Percentiles rank a stretch among this genome's conserved stretches.
These are phyloP conservation scores for Cercospora janseana DNA, from an alignment of 2,329 filamentous ascomycete species.

Conservation along the genomic window DNA sequence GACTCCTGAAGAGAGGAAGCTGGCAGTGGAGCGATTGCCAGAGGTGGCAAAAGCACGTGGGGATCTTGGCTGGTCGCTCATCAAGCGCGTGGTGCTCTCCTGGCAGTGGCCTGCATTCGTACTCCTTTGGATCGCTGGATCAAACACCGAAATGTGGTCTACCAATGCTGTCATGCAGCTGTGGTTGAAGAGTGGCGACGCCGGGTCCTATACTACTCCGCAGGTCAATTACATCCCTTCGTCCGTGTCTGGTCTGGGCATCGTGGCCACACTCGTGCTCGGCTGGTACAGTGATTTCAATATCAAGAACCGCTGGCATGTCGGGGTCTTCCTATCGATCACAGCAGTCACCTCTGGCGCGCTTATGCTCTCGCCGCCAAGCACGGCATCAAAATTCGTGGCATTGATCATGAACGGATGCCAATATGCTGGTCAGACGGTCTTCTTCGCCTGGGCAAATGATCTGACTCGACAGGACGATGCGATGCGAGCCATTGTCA, in stretches of 20 bases:
- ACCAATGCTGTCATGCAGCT: constrained; percentile 33
- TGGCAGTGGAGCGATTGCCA: constrained; percentile 29
- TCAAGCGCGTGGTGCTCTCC: constrained; percentile 27
- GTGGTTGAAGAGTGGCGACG: constrained; percentile 22
- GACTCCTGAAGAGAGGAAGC: constrained; percentile 21
- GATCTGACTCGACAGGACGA: constrained; percentile 30
- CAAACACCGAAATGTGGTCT: constrained; percentile 33
- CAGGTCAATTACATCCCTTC: constrained; percentile 32
- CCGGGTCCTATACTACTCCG: constrained; percentile 26
- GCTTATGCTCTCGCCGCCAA: constrained; percentile 27
- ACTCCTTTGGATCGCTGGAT: constrained; percentile 31
- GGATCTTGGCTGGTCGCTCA: constrained; percentile 27
- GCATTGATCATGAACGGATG: constrained; percentile 31
- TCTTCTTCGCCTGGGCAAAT: constrained; percentile 33
- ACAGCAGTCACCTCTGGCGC: constrained; percentile 30
- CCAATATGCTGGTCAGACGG: constrained; percentile 31
- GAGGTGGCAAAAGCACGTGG: constrained; percentile 28
- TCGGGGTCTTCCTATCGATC: constrained; percentile 30
- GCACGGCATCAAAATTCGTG: constrained; percentile 28
- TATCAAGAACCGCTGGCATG: constrained; percentile 28
- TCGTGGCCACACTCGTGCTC: constrained; percentile 29
- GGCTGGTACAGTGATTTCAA: constrained; percentile 34
- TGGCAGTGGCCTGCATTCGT: constrained; percentile 35
- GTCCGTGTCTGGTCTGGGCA: constrained; percentile 29
- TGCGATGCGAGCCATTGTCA: constrained; percentile 28